These are phyloP conservation scores for Lactarius evosmus DNA, from an alignment of 768 basidiomycete species.

Conservation along the genomic window DNA sequence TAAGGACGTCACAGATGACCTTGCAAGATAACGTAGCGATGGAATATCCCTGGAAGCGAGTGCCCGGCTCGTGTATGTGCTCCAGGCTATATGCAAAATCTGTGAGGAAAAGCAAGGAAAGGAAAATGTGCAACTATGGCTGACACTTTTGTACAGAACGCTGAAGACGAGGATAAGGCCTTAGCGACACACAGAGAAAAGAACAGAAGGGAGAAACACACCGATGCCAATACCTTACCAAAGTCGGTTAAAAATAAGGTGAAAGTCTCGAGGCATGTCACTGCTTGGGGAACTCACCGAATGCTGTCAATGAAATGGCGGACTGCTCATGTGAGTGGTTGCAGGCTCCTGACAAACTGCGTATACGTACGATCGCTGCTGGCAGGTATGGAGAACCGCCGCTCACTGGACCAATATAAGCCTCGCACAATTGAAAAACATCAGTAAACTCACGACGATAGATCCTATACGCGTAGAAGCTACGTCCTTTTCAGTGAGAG, in stretches of 20 bases:
- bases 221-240: background rate
- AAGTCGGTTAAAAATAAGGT: background rate
- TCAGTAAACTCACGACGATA: background rate
- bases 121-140: background rate
- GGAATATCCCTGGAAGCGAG: background rate
- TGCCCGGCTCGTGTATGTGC: background rate
- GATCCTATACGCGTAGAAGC: slow-evolving; percentile 9
- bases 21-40: background rate
- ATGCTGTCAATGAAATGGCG: background rate
- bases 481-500: background rate
- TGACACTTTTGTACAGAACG: background rate
- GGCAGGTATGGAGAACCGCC: slow-evolving; percentile 1
- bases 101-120: background rate
- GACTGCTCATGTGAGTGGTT: slow-evolving; percentile 3
- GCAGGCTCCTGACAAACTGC: background rate
- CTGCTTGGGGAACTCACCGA: background rate
- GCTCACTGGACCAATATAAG: background rate
- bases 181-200: background rate
- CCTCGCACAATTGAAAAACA: background rate
- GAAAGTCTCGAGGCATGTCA: background rate
- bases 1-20: slow-evolving; percentile 1
- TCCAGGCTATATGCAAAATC: background rate
- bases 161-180: background rate
- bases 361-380: slow-evolving; percentile 7
- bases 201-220: background rate